These are phyloP conservation scores for Suhomyces xylopsoci DNA, from an alignment of 805 yeast genomes.

Conservation along the genomic window DNA sequence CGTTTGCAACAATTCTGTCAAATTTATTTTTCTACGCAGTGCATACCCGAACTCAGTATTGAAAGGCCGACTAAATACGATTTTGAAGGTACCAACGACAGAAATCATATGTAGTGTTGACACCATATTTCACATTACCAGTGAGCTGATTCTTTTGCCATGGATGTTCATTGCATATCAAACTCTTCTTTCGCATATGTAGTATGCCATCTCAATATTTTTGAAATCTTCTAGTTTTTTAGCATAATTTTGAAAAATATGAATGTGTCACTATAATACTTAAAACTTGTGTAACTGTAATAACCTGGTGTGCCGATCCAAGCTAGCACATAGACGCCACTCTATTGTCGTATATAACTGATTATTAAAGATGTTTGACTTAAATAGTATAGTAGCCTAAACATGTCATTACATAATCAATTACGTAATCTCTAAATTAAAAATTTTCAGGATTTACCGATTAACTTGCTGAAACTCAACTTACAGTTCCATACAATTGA, in stretches of 20 bases:
- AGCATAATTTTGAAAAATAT: not conserved
- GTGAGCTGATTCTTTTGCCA: not conserved
- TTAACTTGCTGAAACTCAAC: not conserved
- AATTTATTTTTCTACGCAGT: not conserved
- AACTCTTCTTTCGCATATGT: not conserved
- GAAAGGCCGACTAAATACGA: not conserved
- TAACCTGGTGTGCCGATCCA: not conserved
- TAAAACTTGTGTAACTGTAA: not conserved
- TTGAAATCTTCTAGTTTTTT: not conserved
- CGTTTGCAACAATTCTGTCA: not conserved
- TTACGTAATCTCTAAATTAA: slow-evolving; percentile 2
- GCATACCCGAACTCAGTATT: not conserved
- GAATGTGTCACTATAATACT: not conserved
- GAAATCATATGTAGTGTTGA: not conserved
- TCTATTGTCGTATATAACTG: no score
- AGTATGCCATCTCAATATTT: not conserved
- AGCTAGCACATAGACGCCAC: not conserved
- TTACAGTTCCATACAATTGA: not conserved
- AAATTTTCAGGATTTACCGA: not conserved
- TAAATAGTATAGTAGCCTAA: not conserved
- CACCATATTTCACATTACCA: not conserved
- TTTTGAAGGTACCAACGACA: not conserved
- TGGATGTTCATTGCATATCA: not conserved
- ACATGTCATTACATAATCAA: not conserved
- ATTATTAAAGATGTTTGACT: no score